phyloP scores from a whole-genome alignment of 1,139 yeast species.

The Hyphopichia buzzinii region DNA sequence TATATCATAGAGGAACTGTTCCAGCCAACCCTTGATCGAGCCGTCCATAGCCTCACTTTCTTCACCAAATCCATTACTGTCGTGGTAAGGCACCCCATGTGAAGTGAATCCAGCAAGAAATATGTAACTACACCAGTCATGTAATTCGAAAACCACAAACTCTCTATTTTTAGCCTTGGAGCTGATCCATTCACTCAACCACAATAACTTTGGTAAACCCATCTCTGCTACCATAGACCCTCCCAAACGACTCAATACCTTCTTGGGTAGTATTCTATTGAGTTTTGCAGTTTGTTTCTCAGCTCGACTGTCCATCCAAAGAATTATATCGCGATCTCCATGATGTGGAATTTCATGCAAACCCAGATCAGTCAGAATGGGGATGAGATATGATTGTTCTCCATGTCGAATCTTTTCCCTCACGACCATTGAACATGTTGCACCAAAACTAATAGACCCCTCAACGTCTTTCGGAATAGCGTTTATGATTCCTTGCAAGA shows the following conservation, averaged over 20 bases:
- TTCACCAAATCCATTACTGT: conserved; percentile 2
- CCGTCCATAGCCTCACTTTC: conserved; percentile 45
- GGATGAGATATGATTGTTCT: conserved; percentile 19
- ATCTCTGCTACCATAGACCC: conserved; percentile 53
- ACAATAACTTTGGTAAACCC: conserved; percentile 52
- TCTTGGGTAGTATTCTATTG: conserved; percentile 18
- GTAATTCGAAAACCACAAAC: conserved; percentile 48
- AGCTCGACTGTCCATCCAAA: conserved; percentile 63
- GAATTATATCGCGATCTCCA: conserved; percentile 38
- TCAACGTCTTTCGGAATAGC: background rate
- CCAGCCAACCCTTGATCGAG: conserved; percentile 55
- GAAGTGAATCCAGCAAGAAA: conserved; percentile 26
- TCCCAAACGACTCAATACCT: conserved; percentile 30
- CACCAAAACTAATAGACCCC: conserved; percentile 31
- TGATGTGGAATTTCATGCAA: conserved; percentile 3
- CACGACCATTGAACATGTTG: conserved; percentile 57
- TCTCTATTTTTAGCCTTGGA: conserved; percentile 12
- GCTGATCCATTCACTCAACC: conserved; percentile 23
- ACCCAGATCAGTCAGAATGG: conserved; percentile 22
- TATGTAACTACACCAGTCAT: conserved; percentile 47
- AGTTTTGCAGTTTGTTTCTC: conserved; percentile 28
- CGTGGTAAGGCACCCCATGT: conserved; percentile 11
- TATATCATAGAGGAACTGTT: conserved; percentile 15
- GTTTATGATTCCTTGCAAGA: conserved; percentile 18
- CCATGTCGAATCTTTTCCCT: conserved; percentile 12